phyloP scores from a whole-genome alignment of 106 monocot species.

The Acanthochlamys bracteata region DNA sequence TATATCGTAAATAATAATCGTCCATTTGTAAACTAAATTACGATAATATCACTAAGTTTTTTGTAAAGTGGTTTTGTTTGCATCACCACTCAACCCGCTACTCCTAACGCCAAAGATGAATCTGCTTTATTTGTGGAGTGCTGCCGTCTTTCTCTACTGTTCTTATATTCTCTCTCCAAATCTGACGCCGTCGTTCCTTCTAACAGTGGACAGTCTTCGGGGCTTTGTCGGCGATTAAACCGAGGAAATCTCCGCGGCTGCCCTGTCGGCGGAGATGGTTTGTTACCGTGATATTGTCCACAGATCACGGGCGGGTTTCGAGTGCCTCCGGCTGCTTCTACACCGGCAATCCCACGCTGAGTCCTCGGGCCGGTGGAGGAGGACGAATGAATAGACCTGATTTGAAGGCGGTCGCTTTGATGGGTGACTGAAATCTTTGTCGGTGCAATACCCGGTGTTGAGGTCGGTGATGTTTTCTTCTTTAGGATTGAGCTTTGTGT shows the following conservation, averaged over 20 bases:
- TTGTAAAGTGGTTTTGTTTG: too few species aligned
- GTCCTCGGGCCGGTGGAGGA: conserved; percentile 12
- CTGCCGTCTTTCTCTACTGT: conserved; percentile 46
- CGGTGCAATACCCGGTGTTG: conserved; percentile 77
- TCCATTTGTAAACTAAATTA: too few species aligned
- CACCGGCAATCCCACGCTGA: conserved; percentile 18
- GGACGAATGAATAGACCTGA: conserved; percentile 24
- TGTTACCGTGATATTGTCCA: conserved; percentile 62
- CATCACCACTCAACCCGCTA: conserved; percentile 1
- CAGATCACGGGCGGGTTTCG: conserved; percentile 42
- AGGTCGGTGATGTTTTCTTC: conserved; percentile 81
- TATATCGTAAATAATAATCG: too few species aligned
- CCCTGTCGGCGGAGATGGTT: conserved; percentile 68
- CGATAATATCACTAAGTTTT: too few species aligned
- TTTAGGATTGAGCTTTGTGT: conserved; percentile 88
- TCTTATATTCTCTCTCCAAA: conserved; percentile 17
- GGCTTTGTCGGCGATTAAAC: conserved; percentile 3
- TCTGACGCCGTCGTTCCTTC: conserved; percentile 1
- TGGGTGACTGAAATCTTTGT: conserved; percentile 64
- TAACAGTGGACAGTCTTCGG: background rate
- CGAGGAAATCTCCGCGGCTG: conserved; percentile 33
- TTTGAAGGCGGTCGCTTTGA: conserved; percentile 53
- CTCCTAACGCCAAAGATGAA: conserved; percentile 22
- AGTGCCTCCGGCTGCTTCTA: conserved; percentile 34
- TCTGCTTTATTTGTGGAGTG: conserved; percentile 54